Conservation (phyloP, 1,139 yeast genomes). For the Sugiyamaella japonica region DNA sequence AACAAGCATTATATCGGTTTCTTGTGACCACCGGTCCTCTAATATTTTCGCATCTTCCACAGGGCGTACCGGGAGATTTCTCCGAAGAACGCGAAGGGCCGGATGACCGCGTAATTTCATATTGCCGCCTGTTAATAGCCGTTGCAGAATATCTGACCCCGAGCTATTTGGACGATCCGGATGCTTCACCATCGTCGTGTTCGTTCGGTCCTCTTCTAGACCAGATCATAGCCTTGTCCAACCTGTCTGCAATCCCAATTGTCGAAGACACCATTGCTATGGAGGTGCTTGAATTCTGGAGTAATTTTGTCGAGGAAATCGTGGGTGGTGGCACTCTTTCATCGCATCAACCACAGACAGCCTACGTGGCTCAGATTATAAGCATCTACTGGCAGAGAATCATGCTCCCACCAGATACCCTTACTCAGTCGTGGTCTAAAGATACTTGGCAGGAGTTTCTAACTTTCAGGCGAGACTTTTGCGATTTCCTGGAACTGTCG, state of each 20-base stretch:
- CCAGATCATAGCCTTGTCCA: slow-evolving; percentile 55
- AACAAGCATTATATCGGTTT: slow-evolving; percentile 8
- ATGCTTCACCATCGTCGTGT: slow-evolving; percentile 10
- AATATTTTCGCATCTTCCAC: neutral
- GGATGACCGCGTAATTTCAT: slow-evolving; percentile 6
- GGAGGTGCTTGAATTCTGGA: slow-evolving; percentile 78
- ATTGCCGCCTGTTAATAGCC: slow-evolving; percentile 19
- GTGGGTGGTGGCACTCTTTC: slow-evolving; percentile 52
- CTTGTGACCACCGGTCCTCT: neutral
- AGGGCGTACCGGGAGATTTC: neutral
- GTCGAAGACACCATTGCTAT: slow-evolving; percentile 68
- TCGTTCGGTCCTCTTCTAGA: slow-evolving; percentile 27
- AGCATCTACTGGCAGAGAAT: slow-evolving; percentile 63
- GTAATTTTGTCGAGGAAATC: slow-evolving; percentile 63
- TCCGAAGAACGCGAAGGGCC: slow-evolving; percentile 17
- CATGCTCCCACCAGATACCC: slow-evolving; percentile 43
- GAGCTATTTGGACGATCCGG: slow-evolving; percentile 21
- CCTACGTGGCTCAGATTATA: slow-evolving; percentile 43
- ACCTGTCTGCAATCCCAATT: slow-evolving; percentile 60
- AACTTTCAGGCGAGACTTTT: slow-evolving; percentile 67
- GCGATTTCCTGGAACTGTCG: slow-evolving; percentile 70
- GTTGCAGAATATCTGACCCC: slow-evolving; percentile 18
- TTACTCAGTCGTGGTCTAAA: slow-evolving; percentile 29
- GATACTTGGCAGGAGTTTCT: slow-evolving; percentile 55
- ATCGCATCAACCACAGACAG: slow-evolving; percentile 24